phyloP scores from a whole-genome alignment of 129 eudicot genomes.

The Flaveria ramosissima region DNA sequence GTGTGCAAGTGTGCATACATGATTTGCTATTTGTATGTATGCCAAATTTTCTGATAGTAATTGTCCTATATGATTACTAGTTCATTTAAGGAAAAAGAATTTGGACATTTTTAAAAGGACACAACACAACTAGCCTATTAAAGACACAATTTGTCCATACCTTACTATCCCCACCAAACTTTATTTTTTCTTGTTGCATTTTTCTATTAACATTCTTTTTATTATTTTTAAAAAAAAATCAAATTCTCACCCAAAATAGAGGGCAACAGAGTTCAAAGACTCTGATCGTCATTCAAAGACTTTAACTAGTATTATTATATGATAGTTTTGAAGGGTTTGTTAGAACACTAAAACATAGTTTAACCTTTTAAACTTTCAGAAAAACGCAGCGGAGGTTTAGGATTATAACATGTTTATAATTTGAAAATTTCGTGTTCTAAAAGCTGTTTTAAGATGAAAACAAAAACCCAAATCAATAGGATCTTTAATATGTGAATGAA shows the following conservation, averaged over 20 bases:
- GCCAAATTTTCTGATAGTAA: slow-evolving; percentile 34
- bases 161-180: background rate
- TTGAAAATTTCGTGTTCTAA: too few species aligned
- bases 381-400: too few species aligned
- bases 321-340: too few species aligned
- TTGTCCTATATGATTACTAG: slow-evolving; percentile 44
- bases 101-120: slow-evolving; percentile 51
- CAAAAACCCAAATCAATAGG: too few species aligned
- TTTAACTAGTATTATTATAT: background rate
- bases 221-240: background rate
- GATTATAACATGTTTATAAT: too few species aligned
- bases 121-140: slow-evolving; percentile 2
- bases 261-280: background rate
- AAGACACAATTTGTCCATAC: slow-evolving; percentile 8
- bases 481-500: too few species aligned
- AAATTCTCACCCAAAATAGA: background rate
- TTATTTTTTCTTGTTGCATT: background rate
- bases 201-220: background rate
- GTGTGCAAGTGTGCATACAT: slow-evolving; percentile 29
- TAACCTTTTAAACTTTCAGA: too few species aligned
- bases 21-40: slow-evolving; percentile 11
- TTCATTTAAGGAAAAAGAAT: slow-evolving; percentile 48
- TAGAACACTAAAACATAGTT: too few species aligned
- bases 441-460: too few species aligned
- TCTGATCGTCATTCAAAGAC: background rate